phyloP scores from a whole-genome alignment of 805 yeast species.

The Pichia membranifaciens region DNA sequence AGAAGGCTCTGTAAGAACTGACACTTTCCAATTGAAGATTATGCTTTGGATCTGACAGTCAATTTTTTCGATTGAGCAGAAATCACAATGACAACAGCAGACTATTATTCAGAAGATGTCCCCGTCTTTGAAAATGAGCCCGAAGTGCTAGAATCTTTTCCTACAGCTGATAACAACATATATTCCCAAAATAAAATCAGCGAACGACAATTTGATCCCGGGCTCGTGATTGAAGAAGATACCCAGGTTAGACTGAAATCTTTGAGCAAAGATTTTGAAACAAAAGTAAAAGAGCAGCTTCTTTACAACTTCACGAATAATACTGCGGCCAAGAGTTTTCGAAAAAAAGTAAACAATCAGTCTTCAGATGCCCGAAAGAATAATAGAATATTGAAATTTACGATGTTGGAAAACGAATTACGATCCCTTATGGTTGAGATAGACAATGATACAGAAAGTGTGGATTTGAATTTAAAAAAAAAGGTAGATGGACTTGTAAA shows the following conservation, averaged over 20 bases:
- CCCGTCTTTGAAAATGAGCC: conserved; percentile 15
- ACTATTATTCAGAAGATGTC: conserved; percentile 26
- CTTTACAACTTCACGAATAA: not conserved
- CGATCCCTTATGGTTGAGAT: conserved; percentile 12
- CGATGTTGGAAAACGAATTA: conserved; percentile 11
- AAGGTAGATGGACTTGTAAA: conserved; percentile 4
- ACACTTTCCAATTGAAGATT: no score
- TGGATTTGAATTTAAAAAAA: not conserved
- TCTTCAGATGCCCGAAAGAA: not conserved
- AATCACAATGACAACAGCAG: conserved; percentile 2
- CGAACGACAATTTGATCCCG: not conserved
- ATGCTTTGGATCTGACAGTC: no score
- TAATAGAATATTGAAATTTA: conserved; percentile 10
- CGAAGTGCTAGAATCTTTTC: conserved; percentile 21
- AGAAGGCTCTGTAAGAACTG: no score
- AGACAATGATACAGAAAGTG: conserved; percentile 4
- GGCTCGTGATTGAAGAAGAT: conserved; percentile 3
- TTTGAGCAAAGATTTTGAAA: conserved; percentile 8
- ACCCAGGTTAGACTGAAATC: not conserved
- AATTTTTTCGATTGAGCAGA: no score
- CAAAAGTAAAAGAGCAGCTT: conserved; percentile 1
- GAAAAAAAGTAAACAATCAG: not conserved
- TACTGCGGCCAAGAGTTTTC: not conserved
- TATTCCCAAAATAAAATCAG: no score
- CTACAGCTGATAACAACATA: not conserved